Percentiles rank a stretch among this genome's conserved stretches.
These are phyloP conservation scores for Umbelopsis vinacea DNA, from an alignment of 192 early-diverging fungal genomes.

Conservation along the genomic window DNA sequence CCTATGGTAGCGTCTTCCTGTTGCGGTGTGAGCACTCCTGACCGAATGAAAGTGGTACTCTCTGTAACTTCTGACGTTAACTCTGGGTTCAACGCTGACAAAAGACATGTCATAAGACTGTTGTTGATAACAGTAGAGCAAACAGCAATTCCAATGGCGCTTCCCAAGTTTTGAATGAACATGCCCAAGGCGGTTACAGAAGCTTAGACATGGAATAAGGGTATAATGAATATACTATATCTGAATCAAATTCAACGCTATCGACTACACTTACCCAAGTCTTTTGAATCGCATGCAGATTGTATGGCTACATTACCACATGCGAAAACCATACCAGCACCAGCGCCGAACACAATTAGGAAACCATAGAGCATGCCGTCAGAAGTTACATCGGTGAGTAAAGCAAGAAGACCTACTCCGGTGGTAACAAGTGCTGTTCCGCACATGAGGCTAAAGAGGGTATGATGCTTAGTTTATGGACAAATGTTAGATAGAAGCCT, in stretches of 20 bases:
- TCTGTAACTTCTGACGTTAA: slow-evolving; percentile 9
- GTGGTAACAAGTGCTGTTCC: slow-evolving; percentile 64
- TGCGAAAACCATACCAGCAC: slow-evolving; percentile 27
- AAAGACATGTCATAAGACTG: background rate
- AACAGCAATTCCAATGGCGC: slow-evolving; percentile 33
- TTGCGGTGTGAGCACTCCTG: background rate
- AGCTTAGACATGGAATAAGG: background rate
- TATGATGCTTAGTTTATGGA: background rate
- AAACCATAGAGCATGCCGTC: slow-evolving; percentile 18
- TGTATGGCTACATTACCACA: slow-evolving; percentile 30
- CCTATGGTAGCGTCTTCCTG: background rate
- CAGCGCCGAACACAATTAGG: slow-evolving; percentile 13
- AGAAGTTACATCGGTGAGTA: slow-evolving; percentile 43
- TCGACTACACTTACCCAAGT: slow-evolving; percentile 15
- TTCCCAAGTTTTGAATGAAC: slow-evolving; percentile 32
- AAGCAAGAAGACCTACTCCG: slow-evolving; percentile 66
- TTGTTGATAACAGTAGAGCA: slow-evolving; percentile 25
- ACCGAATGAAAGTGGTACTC: slow-evolving; percentile 20
- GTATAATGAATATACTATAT: background rate
- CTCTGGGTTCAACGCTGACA: background rate
- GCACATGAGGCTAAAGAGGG: slow-evolving; percentile 31
- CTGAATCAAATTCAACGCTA: background rate
- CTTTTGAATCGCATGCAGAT: slow-evolving; percentile 19
- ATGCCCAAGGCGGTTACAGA: slow-evolving; percentile 28
- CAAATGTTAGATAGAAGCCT: background rate